These are phyloP conservation scores for Strobilomyces echinocephalus DNA, from an alignment of 768 basidiomycete genomes.

Conservation along the genomic window DNA sequence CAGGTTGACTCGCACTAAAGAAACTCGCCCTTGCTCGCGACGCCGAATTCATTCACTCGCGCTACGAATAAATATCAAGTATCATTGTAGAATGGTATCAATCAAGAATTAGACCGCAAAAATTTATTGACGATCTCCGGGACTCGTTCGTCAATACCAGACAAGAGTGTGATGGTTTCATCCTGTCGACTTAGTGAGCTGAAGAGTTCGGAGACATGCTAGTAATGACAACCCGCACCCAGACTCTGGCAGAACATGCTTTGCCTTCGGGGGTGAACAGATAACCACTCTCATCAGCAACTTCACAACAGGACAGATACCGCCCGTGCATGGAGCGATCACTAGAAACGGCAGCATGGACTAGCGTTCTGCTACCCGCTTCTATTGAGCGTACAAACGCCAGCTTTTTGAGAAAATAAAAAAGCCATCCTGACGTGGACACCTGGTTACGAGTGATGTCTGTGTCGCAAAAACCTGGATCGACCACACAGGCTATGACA, in stretches of 20 bases:
- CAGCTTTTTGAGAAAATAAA: conserved; percentile 3
- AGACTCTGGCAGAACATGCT: conserved; percentile 26
- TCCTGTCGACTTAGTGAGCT: conserved; percentile 9
- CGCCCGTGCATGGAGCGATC: conserved; percentile 27
- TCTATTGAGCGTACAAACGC: conserved; percentile 28
- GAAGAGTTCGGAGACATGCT: background rate
- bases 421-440: background rate
- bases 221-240: conserved; percentile 24
- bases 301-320: conserved; percentile 24
- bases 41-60: no score
- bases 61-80: no score
- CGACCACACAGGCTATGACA: conserved; percentile 23
- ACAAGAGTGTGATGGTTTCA: conserved; percentile 20
- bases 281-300: conserved; percentile 30
- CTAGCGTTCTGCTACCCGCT: conserved; percentile 32
- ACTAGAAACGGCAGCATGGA: conserved; percentile 30
- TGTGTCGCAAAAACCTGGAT: conserved; percentile 35
- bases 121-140: conserved; percentile 15
- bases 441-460: conserved; percentile 17
- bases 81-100: no score
- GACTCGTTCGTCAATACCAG: conserved; percentile 20
- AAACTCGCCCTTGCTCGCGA: no score
- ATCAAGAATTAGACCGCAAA: background rate
- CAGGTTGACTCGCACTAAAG: no score
- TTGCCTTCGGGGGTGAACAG: conserved; percentile 26